Conservation (phyloP, 2,329 filamentous ascomycete species). For the Apiospora sp. region DNA sequence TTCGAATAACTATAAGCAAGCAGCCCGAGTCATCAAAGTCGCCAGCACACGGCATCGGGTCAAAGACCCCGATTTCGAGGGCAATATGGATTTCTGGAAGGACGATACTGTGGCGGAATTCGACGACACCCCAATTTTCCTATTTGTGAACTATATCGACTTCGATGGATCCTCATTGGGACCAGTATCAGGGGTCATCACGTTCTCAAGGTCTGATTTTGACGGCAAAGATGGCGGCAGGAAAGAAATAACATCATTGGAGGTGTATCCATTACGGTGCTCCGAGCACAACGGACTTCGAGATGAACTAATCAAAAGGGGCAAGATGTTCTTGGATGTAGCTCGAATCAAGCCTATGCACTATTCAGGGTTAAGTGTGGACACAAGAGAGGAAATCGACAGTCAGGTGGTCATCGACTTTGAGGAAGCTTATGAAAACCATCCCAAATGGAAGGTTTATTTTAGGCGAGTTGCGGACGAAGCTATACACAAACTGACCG, state of each 20-base stretch:
- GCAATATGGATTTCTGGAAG: neutral
- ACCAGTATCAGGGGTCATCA: neutral
- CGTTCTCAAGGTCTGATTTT: neutral
- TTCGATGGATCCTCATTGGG: neutral
- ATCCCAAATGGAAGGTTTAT: neutral
- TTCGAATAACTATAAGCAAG: neutral
- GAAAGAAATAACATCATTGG: neutral
- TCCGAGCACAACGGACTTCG: neutral
- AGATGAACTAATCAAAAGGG: neutral
- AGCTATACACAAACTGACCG: no score
- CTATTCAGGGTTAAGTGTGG: neutral
- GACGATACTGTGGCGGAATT: neutral
- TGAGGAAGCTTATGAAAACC: neutral
- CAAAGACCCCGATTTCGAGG: neutral
- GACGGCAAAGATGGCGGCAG: neutral
- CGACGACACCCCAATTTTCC: neutral
- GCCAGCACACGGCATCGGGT: neutral
- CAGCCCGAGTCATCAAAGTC: neutral
- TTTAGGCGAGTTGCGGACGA: neutral
- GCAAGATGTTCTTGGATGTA: neutral
- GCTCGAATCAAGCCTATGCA: neutral
- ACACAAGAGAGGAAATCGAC: neutral
- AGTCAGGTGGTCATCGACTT: constrained; percentile 17
- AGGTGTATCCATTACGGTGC: neutral
- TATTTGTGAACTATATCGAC: neutral